These are phyloP conservation scores for Talaromyces liani DNA, from an alignment of 495 filamentous ascomycete genomes.

Conservation along the genomic window DNA sequence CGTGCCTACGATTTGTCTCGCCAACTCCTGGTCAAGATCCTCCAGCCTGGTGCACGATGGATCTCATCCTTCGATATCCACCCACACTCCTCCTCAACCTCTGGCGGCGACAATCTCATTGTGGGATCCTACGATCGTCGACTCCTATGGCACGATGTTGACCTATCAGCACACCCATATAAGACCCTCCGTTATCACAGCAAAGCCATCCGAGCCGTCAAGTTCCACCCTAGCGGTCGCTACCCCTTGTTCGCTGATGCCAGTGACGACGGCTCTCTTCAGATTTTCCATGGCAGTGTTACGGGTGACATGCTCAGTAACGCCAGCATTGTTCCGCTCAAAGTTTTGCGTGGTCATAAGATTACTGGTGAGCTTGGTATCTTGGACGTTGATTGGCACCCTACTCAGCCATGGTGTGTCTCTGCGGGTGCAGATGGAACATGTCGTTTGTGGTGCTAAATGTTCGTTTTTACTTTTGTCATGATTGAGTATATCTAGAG, in stretches of 20 bases:
- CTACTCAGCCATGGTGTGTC: constrained; percentile 83
- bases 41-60: constrained; percentile 91
- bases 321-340: constrained; percentile 89
- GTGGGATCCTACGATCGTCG: constrained; percentile 90
- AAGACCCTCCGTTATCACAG: constrained; percentile 91
- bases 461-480: constrained; percentile 5
- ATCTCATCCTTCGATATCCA: constrained; percentile 92
- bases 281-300: constrained; percentile 95
- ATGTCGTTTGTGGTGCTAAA: constrained; percentile 67
- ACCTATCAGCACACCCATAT: constrained; percentile 82
- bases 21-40: constrained; percentile 81
- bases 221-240: constrained; percentile 69
- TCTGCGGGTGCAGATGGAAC: constrained; percentile 93
- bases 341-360: constrained; percentile 86
- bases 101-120: constrained; percentile 83
- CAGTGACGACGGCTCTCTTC: constrained; percentile 85
- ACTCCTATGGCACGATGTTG: constrained; percentile 94
- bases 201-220: constrained; percentile 82
- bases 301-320: constrained; percentile 92
- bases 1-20: constrained; percentile 86
- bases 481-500: not conserved
- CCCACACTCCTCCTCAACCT: constrained; percentile 47
- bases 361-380: constrained; percentile 73
- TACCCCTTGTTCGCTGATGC: constrained; percentile 89
- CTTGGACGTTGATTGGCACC: constrained; percentile 92